These are phyloP conservation scores for Zancudomyces culisetae DNA, from an alignment of 371 early-diverging fungal species.

Conservation along the genomic window DNA sequence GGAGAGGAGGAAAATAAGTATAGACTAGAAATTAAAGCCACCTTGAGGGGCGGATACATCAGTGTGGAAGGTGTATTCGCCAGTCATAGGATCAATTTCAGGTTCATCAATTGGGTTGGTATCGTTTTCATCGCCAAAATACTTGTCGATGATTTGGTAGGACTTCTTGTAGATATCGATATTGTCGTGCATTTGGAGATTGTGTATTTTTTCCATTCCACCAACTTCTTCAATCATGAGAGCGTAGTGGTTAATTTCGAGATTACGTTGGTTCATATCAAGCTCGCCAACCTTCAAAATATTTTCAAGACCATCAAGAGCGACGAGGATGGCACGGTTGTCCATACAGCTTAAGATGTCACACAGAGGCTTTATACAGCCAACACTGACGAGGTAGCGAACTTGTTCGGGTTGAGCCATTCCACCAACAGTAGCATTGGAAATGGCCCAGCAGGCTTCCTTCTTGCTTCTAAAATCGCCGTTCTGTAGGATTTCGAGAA, in stretches of 20 bases:
- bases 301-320: conserved; percentile 92
- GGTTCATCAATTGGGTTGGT: conserved; percentile 43
- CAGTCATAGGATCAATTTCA: conserved; percentile 42
- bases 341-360: conserved; percentile 79
- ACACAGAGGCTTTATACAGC: conserved; percentile 87
- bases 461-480: conserved; percentile 96
- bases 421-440: conserved; percentile 92
- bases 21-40: conserved; percentile 63
- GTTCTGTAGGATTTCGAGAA: conserved; percentile 67
- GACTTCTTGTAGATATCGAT: conserved; percentile 88
- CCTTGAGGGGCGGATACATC: conserved; percentile 40
- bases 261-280: conserved; percentile 25
- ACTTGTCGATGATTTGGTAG: conserved; percentile 76
- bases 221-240: conserved; percentile 72
- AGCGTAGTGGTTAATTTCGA: conserved; percentile 55
- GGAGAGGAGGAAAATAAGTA: no score
- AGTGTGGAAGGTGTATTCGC: conserved; percentile 44
- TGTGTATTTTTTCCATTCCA: conserved; percentile 80
- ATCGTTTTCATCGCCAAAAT: conserved; percentile 75
- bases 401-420: conserved; percentile 75
- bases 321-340: conserved; percentile 86
- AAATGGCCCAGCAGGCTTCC: conserved; percentile 99
- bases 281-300: conserved; percentile 91
- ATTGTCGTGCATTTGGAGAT: conserved; percentile 79
- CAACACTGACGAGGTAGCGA: conserved; percentile 71